These are phyloP conservation scores for Cryptococcus amylolentus DNA, from an alignment of 1,284 basidiomycete genomes.

Conservation along the genomic window DNA sequence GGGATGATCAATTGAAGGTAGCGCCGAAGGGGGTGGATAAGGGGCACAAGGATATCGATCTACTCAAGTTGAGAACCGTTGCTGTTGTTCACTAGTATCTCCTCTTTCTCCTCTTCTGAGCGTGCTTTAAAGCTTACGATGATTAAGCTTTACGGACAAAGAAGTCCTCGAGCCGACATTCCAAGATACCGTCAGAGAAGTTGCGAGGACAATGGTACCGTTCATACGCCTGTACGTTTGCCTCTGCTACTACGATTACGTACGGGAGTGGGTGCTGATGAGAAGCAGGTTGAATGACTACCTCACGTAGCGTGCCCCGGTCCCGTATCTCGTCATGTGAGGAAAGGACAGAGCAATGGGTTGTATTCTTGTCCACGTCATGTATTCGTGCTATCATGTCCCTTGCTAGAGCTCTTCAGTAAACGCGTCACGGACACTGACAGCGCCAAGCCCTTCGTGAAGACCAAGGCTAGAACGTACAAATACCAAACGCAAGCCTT, in stretches of 20 bases:
- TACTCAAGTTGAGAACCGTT: constrained; percentile 77
- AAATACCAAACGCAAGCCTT: no score
- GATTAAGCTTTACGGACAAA: constrained; percentile 65
- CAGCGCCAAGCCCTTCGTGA: no score
- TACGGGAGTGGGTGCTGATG: background rate
- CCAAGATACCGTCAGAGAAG: constrained; percentile 59
- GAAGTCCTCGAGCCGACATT: constrained; percentile 68
- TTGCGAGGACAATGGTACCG: constrained; percentile 62
- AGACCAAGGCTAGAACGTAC: no score
- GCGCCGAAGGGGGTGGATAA: constrained; percentile 86
- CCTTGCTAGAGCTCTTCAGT: no score
- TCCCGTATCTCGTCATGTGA: no score
- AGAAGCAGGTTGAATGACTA: constrained; percentile 63
- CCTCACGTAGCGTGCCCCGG: constrained; percentile 48
- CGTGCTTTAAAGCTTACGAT: background rate
- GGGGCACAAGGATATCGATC: constrained; percentile 75
- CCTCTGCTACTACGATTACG: background rate
- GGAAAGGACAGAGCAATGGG: no score
- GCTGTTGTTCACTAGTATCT: constrained; percentile 65
- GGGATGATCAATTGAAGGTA: constrained; percentile 74
- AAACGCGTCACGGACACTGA: no score
- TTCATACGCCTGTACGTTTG: constrained; percentile 73
- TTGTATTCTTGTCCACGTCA: no score
- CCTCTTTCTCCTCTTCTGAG: background rate
- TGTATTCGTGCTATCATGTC: no score